Percentiles rank a stretch among this genome's conserved stretches.
Conservation (phyloP, 2,329 filamentous ascomycete species). For the Epichloe bromicola region DNA sequence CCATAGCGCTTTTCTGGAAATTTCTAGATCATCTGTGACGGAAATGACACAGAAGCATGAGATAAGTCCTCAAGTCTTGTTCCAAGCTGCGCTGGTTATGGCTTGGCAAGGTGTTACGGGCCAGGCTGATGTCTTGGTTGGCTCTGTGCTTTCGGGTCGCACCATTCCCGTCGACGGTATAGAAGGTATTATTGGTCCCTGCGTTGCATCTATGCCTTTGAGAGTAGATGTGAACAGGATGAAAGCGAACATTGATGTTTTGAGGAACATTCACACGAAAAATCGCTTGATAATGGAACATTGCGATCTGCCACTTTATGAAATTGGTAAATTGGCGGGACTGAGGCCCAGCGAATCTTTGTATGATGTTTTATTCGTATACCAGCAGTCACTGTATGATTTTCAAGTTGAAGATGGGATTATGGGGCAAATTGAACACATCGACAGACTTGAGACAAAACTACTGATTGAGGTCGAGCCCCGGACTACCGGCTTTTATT, state of each 20-base stretch:
- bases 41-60: slow-evolving; percentile 25
- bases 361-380: slow-evolving; percentile 72
- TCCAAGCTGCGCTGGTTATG: slow-evolving; percentile 59
- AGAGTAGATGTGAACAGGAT: slow-evolving; percentile 45
- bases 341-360: slow-evolving; percentile 42
- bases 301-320: slow-evolving; percentile 47
- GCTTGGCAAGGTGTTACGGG: slow-evolving; percentile 54
- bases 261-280: slow-evolving; percentile 48
- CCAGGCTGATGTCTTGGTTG: slow-evolving; percentile 54
- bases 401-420: slow-evolving; percentile 17
- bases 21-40: slow-evolving; percentile 13
- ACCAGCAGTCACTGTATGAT: slow-evolving; percentile 57
- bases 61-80: slow-evolving; percentile 55
- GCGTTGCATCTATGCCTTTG: slow-evolving; percentile 62
- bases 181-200: slow-evolving; percentile 67
- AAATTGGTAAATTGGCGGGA: slow-evolving; percentile 52
- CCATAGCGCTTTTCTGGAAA: slow-evolving; percentile 4
- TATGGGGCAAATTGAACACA: slow-evolving; percentile 44
- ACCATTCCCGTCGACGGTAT: slow-evolving; percentile 58
- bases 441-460: slow-evolving; percentile 64
- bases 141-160: slow-evolving; percentile 71
- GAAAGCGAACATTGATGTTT: slow-evolving; percentile 42
- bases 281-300: slow-evolving; percentile 56
- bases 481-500: slow-evolving; percentile 22
- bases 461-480: slow-evolving; percentile 69